Base-by-base conservation (phyloP, 495 filamentous ascomycete species). In the Astrothelium macrocarpum region DNA sequence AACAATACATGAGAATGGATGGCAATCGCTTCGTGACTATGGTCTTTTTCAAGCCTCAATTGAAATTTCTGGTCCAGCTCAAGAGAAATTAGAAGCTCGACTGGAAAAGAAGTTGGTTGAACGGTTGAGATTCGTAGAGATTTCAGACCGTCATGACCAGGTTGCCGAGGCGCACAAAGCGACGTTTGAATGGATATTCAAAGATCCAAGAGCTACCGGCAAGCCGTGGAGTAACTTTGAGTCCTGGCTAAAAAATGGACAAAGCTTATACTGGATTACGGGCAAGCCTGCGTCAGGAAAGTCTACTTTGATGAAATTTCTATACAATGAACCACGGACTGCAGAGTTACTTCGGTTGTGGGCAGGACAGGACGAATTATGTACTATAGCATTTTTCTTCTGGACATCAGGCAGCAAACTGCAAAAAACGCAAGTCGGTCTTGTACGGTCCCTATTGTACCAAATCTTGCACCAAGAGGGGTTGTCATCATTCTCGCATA, bases 301-400 rank as follows among this genome's bases (percentile, higher is more conserved):
- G 39, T 63, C 60, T n/a, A 68, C 66, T 11, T 36, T 68, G n/a
- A 68, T 68, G 66, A 68, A 68, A 61, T 65, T 26, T 53, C 2
- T 68, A 26, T 59, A 64, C 31, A 23, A 1, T 1, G 59, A 68
- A 39, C 20, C 53, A 0, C 64, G 60, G 16, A 68, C 67, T 5
- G 20, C 34, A 29, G 39, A 34, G 18, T 3, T n/a, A 2, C 66
- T 65, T 31, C 1, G 59, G 14, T 10, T 1, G 34, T 39, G 34
- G 34, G 34, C 34, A 5, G 63, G 34, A 45, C 56, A 60, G 1
- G 31, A 29, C 2, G 29, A n/a, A 5, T 29, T 66, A 1, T 49
- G 66, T 25, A 56, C 39, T 2, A 7, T 2, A 46, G 53, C 53
- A 0, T 68, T 64, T 29, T 69, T 62, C 42, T 67, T 70, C 32